Base-by-base conservation (phyloP, 768 basidiomycete genomes). In the Rhodosporidiobolus sp. region DNA sequence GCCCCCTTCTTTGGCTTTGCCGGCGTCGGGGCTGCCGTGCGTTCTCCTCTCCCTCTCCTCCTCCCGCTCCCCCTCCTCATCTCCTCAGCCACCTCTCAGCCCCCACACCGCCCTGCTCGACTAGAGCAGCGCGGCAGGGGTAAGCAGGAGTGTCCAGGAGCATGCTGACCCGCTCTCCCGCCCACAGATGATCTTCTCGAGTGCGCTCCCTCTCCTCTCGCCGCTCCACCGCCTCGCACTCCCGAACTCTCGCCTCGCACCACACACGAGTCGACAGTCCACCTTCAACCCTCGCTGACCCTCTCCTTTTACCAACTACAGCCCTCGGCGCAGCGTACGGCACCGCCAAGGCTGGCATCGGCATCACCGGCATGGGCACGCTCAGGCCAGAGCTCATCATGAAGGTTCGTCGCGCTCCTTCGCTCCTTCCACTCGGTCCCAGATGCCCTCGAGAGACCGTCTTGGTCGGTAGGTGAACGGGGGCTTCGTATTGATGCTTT, bases 1-100 rank as follows among this genome's bases (percentile, higher is more conserved):
- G 94, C 94, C 62, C 91, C 93, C 63, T 98, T 98, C 88, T 96
- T 98, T 81, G 95, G 94, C 35, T 94, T 99, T 81, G 94, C 90
- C 61, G 95, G 95, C 62, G 95, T 98, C 43, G 90, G 93, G n/a
- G 86, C 89, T 34, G 88, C 95, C 61, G 95, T 96, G 78, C 82
- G 90, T 80, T 3, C 26, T 79, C 16, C 35, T 24, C 38, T 43
- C 38, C 38, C 38, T 7, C 38, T 43, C 38, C 52, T 34, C 12
- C 28, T 7, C 54, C 32, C 12, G 34, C 61, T 52, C 52, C 17
- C 3, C 52, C 1, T 55, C 64, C 28, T 43, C 65, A 57, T 70
- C 57, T 32, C 49, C 38, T 58, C 49, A 50, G 52, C 26, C 5
- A 48, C 45, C 32, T 19, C 46, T n/a, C 43, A 17, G 20, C 8